Percentiles rank a stretch among this genome's conserved stretches.
Conservation (phyloP, 2,329 filamentous ascomycete genomes). For the Verruconis gallopava region DNA sequence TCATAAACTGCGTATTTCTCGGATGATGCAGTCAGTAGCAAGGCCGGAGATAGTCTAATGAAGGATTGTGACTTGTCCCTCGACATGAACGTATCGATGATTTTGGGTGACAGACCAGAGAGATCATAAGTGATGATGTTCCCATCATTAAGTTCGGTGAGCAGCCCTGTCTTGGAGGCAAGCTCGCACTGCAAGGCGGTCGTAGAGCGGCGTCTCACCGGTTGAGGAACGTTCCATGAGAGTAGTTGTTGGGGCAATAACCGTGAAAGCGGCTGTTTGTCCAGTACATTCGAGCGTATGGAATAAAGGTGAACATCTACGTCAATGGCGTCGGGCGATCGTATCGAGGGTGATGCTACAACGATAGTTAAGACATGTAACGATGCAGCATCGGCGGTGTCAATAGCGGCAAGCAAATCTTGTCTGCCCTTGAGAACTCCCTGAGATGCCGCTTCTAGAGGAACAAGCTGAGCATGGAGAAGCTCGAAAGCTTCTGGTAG, state of each 20-base stretch:
- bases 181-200: conserved; percentile 27
- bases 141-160: conserved; percentile 46
- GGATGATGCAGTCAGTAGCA: conserved; percentile 48
- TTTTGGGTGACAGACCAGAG: conserved; percentile 46
- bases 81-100: conserved; percentile 39
- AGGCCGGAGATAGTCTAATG: conserved; percentile 51
- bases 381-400: conserved; percentile 14
- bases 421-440: conserved; percentile 32
- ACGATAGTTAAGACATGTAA: conserved; percentile 23
- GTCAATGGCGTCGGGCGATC: not conserved
- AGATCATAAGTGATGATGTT: conserved; percentile 51
- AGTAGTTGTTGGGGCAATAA: conserved; percentile 21
- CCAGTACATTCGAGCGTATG: conserved; percentile 19
- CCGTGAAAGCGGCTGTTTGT: conserved; percentile 16
- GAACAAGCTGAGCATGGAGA: conserved; percentile 17
- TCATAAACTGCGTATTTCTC: conserved; percentile 38
- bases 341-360: not conserved
- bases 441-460: conserved; percentile 27
- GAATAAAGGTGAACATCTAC: conserved; percentile 19
- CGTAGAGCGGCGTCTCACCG: not conserved
- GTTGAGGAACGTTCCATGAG: conserved; percentile 18
- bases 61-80: conserved; percentile 47
- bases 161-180: conserved; percentile 48
- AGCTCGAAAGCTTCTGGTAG: not conserved
- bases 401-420: conserved; percentile 29